Evolutionary conservation across 352 stramenopile genomes (phyloP).

Genomic region (Globisporangium heterothallicum): DNA sequence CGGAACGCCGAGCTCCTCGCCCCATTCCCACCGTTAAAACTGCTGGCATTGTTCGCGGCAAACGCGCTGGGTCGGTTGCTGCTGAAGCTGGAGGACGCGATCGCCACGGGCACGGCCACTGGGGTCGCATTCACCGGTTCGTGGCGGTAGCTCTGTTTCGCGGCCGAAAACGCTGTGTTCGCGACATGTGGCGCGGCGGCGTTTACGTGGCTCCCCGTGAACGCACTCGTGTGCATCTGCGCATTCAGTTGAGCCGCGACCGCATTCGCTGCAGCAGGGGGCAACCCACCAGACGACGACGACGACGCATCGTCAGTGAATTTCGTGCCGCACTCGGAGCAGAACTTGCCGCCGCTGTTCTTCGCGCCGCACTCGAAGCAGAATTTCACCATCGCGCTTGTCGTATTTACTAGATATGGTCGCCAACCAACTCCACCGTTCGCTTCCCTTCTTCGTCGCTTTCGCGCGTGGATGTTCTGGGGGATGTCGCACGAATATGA

Average conservation of each 20-base stretch:
- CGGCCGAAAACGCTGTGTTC: constrained; percentile 2
- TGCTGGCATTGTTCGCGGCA: neutral
- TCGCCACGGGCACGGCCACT: constrained; percentile 15
- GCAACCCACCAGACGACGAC: neutral
- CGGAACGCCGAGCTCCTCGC: neutral
- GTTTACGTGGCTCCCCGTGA: constrained; percentile 2
- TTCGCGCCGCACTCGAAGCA: constrained; percentile 53
- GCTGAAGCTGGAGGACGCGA: neutral
- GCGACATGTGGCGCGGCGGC: constrained; percentile 8
- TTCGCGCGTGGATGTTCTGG: too few relatives aligned
- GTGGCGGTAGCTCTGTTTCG: constrained; percentile 1
- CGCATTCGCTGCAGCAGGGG: too few relatives aligned
- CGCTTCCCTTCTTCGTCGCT: too few relatives aligned
- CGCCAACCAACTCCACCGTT: too few relatives aligned
- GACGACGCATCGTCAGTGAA: constrained; percentile 20
- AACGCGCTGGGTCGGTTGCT: constrained; percentile 13
- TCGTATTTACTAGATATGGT: too few relatives aligned
- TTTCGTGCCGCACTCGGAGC: constrained; percentile 51
- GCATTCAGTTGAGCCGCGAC: constrained; percentile 1
- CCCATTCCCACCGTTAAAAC: neutral
- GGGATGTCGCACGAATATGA: too few relatives aligned
- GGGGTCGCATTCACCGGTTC: neutral
- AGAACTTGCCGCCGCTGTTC: constrained; percentile 53
- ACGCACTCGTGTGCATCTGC: constrained; percentile 12
- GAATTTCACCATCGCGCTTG: constrained; percentile 43